phyloP scores from a whole-genome alignment of 2,329 filamentous ascomycete genomes.

The Myriosclerotinia curreyana region DNA sequence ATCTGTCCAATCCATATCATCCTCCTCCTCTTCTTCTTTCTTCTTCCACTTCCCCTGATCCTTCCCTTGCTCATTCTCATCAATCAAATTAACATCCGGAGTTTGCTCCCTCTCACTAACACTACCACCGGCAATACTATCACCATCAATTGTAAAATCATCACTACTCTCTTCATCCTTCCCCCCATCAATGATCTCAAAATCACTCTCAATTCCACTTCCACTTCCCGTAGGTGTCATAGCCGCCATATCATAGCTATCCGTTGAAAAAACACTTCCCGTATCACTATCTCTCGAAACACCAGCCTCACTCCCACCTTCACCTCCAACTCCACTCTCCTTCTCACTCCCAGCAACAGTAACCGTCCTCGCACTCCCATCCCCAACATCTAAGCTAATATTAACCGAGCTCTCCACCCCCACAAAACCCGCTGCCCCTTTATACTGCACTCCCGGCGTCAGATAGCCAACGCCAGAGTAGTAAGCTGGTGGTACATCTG shows the following conservation, averaged over 20 bases:
- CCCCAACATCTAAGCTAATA: constrained; percentile 9
- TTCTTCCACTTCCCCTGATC: not conserved
- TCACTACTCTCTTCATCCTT: constrained; percentile 7
- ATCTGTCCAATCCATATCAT: constrained; percentile 6
- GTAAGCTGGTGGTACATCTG: constrained; percentile 37
- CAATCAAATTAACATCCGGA: not conserved
- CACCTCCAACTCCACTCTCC: not conserved
- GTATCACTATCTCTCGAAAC: not conserved
- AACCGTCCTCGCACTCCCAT: constrained; percentile 2
- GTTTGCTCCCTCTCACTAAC: not conserved
- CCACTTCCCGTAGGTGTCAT: constrained; percentile 14
- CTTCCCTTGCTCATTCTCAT: not conserved
- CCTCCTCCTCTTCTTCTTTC: not conserved
- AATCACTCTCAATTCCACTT: constrained; percentile 6
- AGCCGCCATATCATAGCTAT: constrained; percentile 15
- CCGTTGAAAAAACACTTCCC: not conserved
- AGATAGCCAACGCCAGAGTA: constrained; percentile 1
- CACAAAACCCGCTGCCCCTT: constrained; percentile 12
- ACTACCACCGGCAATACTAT: not conserved
- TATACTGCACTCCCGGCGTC: constrained; percentile 8
- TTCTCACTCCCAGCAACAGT: not conserved
- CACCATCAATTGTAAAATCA: not conserved
- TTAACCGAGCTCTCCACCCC: constrained; percentile 1
- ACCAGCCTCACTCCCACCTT: not conserved
- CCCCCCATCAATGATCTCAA: not conserved